A percentile compares a stretch with the other conserved stretches of the same genome.
Evolutionary conservation across 176 grass and related monocot genomes (phyloP).

Genomic region (Tillandsia leiboldiana): DNA sequence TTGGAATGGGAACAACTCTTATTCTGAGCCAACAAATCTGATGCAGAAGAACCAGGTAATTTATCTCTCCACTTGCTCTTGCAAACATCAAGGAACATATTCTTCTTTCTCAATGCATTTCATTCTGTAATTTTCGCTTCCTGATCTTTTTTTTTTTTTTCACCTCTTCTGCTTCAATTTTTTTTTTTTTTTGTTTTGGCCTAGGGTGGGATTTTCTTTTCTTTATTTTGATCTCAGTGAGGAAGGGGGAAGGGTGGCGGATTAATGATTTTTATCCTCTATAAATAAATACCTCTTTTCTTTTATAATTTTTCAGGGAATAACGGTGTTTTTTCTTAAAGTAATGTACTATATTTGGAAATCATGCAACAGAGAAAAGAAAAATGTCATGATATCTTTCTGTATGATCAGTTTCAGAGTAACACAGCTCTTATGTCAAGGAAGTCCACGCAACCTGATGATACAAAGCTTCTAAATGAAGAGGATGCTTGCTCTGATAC

Average conservation of each 20-base stretch:
- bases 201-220: neutral
- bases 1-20: conserved; percentile 14
- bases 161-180: too few species aligned
- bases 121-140: too few species aligned
- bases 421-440: neutral
- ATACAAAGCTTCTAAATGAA: conserved; percentile 24
- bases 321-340: neutral
- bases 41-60: too few species aligned
- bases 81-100: too few species aligned
- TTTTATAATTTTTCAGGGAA: neutral
- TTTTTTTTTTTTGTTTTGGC: too few species aligned
- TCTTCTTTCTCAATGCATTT: too few species aligned
- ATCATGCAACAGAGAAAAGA: neutral
- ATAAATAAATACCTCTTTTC: neutral
- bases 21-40: too few species aligned
- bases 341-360: neutral
- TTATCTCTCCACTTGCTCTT: too few species aligned
- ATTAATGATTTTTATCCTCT: neutral
- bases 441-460: conserved; percentile 34
- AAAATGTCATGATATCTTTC: neutral
- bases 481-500: conserved; percentile 36
- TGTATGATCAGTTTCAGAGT: neutral
- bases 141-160: too few species aligned
- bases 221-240: neutral
- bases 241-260: neutral